phyloP scores from a whole-genome alignment of 1,284 basidiomycete species.

The Sporisorium reilianum region DNA sequence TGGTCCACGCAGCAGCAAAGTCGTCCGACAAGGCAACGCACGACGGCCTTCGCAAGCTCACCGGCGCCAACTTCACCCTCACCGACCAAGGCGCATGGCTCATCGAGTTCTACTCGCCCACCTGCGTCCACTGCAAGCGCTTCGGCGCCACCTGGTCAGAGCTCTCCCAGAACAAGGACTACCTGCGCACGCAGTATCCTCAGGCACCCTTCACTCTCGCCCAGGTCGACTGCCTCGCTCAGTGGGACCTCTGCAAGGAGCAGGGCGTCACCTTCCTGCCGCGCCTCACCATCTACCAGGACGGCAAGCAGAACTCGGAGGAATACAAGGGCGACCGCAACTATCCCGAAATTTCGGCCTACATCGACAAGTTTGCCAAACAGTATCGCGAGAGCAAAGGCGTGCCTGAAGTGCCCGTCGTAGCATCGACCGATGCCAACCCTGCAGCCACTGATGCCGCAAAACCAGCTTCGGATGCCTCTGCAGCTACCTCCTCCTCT shows the following conservation, averaged over 20 bases:
- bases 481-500: conserved; percentile 7
- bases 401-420: conserved; percentile 26
- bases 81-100: conserved; percentile 61
- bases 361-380: conserved; percentile 53
- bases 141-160: conserved; percentile 87
- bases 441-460: conserved; percentile 5
- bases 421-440: conserved; percentile 11
- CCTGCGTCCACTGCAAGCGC: conserved; percentile 80
- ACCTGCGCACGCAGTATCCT: conserved; percentile 71
- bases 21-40: conserved; percentile 41
- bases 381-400: conserved; percentile 51
- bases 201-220: conserved; percentile 63
- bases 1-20: conserved; percentile 16
- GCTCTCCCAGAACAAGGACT: conserved; percentile 75
- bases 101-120: conserved; percentile 73
- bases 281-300: conserved; percentile 56
- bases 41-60: conserved; percentile 53
- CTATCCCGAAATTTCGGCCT: conserved; percentile 57
- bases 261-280: conserved; percentile 58
- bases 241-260: conserved; percentile 58
- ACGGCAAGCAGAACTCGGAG: conserved; percentile 49
- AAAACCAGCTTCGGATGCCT: conserved; percentile 11
- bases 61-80: conserved; percentile 57
- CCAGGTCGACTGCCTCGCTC: conserved; percentile 63
- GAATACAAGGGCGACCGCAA: conserved; percentile 57